Evolutionary conservation across 2,329 filamentous ascomycete genomes (phyloP).

Genomic region (Dothideomycetes sp.): DNA sequence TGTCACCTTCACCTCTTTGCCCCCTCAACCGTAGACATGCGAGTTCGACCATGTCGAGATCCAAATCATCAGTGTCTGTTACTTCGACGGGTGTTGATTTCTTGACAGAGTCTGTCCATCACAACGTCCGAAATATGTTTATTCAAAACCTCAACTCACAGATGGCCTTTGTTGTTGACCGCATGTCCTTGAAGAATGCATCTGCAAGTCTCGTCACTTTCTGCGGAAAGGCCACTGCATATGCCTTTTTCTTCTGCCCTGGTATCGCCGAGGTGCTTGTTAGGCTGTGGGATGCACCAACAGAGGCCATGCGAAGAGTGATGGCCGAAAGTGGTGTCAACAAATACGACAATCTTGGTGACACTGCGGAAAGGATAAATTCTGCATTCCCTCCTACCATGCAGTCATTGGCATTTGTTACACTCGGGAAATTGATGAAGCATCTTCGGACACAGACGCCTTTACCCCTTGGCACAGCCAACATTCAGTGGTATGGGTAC

Average conservation of each 20-base stretch:
- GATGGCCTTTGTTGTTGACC: slow-evolving; percentile 79
- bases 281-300: slow-evolving; percentile 66
- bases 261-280: slow-evolving; percentile 76
- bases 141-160: slow-evolving; percentile 72
- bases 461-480: slow-evolving; percentile 57
- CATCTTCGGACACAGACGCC: slow-evolving; percentile 57
- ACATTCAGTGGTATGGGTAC: slow-evolving; percentile 74
- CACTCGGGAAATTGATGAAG: slow-evolving; percentile 50
- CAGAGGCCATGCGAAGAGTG: slow-evolving; percentile 61
- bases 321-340: slow-evolving; percentile 58
- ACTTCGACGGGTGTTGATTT: slow-evolving; percentile 56
- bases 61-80: slow-evolving; percentile 49
- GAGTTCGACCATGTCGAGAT: slow-evolving; percentile 35
- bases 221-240: slow-evolving; percentile 81
- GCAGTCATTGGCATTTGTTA: slow-evolving; percentile 52
- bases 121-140: slow-evolving; percentile 84
- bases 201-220: slow-evolving; percentile 63
- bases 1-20: slow-evolving; percentile 58
- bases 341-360: slow-evolving; percentile 41
- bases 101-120: slow-evolving; percentile 65
- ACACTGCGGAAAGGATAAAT: slow-evolving; percentile 52
- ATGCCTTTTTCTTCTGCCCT: slow-evolving; percentile 87
- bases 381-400: slow-evolving; percentile 61
- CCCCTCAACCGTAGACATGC: slow-evolving; percentile 49
- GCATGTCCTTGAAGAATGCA: slow-evolving; percentile 70